Percentiles rank a stretch among this genome's conserved stretches.
These are phyloP conservation scores for Beverwykella pulmonaria DNA, from an alignment of 495 filamentous ascomycete species.

Conservation along the genomic window DNA sequence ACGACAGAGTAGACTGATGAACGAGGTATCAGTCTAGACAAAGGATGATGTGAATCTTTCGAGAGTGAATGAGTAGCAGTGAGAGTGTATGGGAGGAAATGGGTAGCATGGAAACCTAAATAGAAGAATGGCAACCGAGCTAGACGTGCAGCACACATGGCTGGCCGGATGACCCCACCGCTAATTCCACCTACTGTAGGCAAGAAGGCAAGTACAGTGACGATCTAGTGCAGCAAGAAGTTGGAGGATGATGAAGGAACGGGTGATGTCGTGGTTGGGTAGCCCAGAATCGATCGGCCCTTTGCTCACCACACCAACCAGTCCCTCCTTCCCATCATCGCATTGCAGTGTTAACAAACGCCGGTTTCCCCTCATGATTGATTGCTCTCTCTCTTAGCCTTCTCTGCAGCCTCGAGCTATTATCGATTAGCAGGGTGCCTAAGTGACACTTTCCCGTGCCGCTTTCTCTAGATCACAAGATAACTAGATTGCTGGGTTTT, in stretches of 20 bases:
- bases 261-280: conserved; percentile 11
- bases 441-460: neutral
- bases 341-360: neutral
- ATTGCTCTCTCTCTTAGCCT: conserved; percentile 13
- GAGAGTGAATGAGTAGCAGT: neutral
- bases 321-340: neutral
- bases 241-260: conserved; percentile 1
- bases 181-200: neutral
- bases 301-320: conserved; percentile 5
- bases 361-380: neutral
- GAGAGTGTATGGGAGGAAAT: neutral
- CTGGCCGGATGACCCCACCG: conserved; percentile 14
- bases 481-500: neutral
- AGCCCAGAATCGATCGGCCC: conserved; percentile 4
- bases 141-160: neutral
- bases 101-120: neutral
- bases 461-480: neutral
- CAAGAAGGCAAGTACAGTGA: neutral
- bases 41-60: neutral
- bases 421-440: neutral
- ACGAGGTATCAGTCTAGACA: conserved; percentile 38
- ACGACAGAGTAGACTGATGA: conserved; percentile 37
- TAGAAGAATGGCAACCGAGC: neutral
- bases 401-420: neutral
- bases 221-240: neutral